A percentile compares a stretch with the other conserved stretches of the same genome.
phyloP scores from a whole-genome alignment of 192 early-diverging fungal genomes.

The Rhizoclosmatium sp. region DNA sequence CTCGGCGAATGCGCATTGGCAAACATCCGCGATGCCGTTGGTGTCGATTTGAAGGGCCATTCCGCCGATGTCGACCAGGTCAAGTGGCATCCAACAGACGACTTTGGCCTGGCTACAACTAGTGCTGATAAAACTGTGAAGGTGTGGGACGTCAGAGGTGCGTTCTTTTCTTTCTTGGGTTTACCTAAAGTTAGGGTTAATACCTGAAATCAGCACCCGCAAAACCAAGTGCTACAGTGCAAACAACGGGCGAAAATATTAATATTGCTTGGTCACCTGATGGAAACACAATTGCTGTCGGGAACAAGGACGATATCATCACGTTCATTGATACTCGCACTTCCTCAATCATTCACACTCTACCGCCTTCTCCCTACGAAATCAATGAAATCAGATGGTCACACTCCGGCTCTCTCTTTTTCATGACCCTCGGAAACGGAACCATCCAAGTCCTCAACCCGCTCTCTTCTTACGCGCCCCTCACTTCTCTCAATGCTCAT shows the following conservation, averaged over 20 bases:
- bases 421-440: constrained; percentile 80
- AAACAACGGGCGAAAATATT: constrained; percentile 83
- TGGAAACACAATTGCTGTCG: constrained; percentile 79
- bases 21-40: constrained; percentile 27
- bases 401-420: constrained; percentile 73
- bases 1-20: not conserved
- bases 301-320: constrained; percentile 83
- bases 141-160: constrained; percentile 83
- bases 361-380: constrained; percentile 50
- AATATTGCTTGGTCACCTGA: constrained; percentile 86
- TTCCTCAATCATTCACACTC: constrained; percentile 45
- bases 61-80: constrained; percentile 78
- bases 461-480: constrained; percentile 63
- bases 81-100: constrained; percentile 77
- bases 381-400: constrained; percentile 89
- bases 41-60: constrained; percentile 76
- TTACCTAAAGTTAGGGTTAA: not conserved
- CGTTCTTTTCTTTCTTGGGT: constrained; percentile 21
- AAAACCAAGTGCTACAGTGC: constrained; percentile 61
- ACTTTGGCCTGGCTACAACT: constrained; percentile 75
- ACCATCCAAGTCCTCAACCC: constrained; percentile 74
- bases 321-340: constrained; percentile 77
- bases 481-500: constrained; percentile 68
- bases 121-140: constrained; percentile 80
- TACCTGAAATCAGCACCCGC: constrained; percentile 44